Conservation (phyloP, 768 basidiomycete species). For the Boletus vermiculosoides region DNA sequence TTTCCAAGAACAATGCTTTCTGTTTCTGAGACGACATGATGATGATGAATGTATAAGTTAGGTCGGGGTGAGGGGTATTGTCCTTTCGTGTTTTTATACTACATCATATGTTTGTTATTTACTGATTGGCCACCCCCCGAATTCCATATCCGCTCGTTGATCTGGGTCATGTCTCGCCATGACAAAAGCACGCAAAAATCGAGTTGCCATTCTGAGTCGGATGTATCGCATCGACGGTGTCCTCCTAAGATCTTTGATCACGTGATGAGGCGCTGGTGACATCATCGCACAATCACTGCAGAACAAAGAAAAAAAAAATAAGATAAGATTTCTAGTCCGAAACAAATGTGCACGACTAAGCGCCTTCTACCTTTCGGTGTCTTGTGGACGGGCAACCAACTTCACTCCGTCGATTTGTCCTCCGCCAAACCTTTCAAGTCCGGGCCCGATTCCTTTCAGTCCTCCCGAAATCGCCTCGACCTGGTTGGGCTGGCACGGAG, state of each 20-base stretch:
- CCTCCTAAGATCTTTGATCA: slow-evolving; percentile 27
- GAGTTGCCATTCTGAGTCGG: slow-evolving; percentile 31
- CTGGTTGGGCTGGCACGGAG: slow-evolving; percentile 39
- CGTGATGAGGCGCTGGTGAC: slow-evolving; percentile 16
- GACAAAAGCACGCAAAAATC: slow-evolving; percentile 31
- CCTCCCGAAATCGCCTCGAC: slow-evolving; percentile 43
- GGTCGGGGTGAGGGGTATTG: neutral
- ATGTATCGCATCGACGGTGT: slow-evolving; percentile 34
- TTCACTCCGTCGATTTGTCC: slow-evolving; percentile 45
- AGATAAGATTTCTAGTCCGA: slow-evolving; percentile 26
- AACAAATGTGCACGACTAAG: slow-evolving; percentile 19
- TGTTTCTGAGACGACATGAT: slow-evolving; percentile 27
- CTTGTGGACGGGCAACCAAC: slow-evolving; percentile 43
- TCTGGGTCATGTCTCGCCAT: slow-evolving; percentile 31
- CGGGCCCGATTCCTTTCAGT: slow-evolving; percentile 41
- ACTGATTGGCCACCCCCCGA: slow-evolving; percentile 31
- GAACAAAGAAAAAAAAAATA: slow-evolving; percentile 16
- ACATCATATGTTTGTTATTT: slow-evolving; percentile 26
- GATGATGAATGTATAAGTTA: slow-evolving; percentile 16
- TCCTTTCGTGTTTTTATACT: slow-evolving; percentile 11
- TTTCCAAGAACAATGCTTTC: slow-evolving; percentile 30
- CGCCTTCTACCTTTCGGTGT: slow-evolving; percentile 38
- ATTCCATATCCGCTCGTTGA: slow-evolving; percentile 28
- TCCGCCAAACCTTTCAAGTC: slow-evolving; percentile 40
- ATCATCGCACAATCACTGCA: slow-evolving; percentile 24